Percentiles rank a stretch among this genome's conserved stretches.
Conservation (phyloP, 441 rosid species). For the Hura crepitans region DNA sequence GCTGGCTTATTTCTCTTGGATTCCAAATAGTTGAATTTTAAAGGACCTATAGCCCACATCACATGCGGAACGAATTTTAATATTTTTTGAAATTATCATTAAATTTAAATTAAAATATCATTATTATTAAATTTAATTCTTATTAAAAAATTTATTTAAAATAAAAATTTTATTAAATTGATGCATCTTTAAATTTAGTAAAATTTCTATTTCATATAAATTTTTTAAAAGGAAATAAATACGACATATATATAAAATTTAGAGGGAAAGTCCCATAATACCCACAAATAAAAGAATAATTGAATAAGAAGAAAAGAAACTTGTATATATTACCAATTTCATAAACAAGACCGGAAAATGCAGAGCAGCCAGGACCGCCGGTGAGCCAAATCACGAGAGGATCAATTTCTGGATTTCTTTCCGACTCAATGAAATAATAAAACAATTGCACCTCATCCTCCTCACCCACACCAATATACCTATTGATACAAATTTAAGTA, state of each 20-base stretch:
- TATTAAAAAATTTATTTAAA: too few species aligned
- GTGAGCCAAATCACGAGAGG: constrained; percentile 27
- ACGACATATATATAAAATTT: too few species aligned
- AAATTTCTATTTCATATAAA: too few species aligned
- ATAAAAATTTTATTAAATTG: too few species aligned
- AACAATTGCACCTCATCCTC: constrained; percentile 10
- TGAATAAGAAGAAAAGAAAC: background rate
- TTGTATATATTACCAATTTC: constrained; percentile 15
- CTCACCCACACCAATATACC: constrained; percentile 9
- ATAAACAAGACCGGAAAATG: constrained; percentile 15
- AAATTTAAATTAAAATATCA: too few species aligned
- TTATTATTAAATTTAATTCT: too few species aligned
- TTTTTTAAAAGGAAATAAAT: too few species aligned
- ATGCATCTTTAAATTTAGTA: too few species aligned
- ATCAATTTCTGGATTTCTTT: constrained; percentile 19
- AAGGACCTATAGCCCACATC: constrained; percentile 20
- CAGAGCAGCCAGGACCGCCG: constrained; percentile 28
- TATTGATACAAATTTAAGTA: background rate
- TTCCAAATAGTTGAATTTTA: constrained; percentile 12
- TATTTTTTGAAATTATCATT: too few species aligned
- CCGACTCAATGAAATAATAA: constrained; percentile 20
- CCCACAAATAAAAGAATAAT: too few species aligned
- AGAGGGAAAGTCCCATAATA: too few species aligned
- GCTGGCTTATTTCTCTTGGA: constrained; percentile 15
- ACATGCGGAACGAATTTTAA: too few species aligned